Evolutionary conservation across 306 rosid species (phyloP).

Genomic region (Potentilla sterilis): DNA sequence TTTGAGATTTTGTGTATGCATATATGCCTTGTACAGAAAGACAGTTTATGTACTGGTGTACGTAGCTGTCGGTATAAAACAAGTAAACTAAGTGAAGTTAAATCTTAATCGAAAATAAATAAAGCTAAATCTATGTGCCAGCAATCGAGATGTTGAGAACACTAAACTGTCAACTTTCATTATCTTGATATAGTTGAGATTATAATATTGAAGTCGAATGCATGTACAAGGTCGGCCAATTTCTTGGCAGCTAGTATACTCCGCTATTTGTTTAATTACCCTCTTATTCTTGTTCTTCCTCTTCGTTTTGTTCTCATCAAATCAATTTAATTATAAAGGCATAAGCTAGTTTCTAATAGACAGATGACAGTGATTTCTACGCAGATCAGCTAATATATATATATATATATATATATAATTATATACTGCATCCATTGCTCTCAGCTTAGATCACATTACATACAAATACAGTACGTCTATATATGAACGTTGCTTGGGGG

Average conservation of each 20-base stretch:
- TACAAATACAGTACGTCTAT: neutral
- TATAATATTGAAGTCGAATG: neutral
- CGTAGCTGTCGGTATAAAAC: neutral
- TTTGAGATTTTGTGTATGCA: neutral
- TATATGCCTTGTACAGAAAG: neutral
- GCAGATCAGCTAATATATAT: no score
- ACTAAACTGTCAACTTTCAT: constrained; percentile 2
- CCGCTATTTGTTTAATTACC: neutral
- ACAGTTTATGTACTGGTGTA: neutral
- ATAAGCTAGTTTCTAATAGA: neutral
- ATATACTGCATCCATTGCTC: neutral
- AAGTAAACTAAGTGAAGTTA: neutral
- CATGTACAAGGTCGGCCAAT: neutral
- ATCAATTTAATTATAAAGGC: neutral
- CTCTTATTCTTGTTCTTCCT: neutral
- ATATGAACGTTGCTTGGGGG: neutral
- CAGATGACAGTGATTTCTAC: neutral
- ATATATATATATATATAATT: neutral
- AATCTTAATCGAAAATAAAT: neutral
- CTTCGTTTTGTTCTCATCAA: neutral
- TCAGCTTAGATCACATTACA: neutral
- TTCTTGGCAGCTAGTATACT: neutral
- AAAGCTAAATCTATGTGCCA: neutral
- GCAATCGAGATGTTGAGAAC: neutral
- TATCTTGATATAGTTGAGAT: neutral